Evolutionary conservation across 1,284 basidiomycete genomes (phyloP).

Genomic region (Tylopilus sp.): DNA sequence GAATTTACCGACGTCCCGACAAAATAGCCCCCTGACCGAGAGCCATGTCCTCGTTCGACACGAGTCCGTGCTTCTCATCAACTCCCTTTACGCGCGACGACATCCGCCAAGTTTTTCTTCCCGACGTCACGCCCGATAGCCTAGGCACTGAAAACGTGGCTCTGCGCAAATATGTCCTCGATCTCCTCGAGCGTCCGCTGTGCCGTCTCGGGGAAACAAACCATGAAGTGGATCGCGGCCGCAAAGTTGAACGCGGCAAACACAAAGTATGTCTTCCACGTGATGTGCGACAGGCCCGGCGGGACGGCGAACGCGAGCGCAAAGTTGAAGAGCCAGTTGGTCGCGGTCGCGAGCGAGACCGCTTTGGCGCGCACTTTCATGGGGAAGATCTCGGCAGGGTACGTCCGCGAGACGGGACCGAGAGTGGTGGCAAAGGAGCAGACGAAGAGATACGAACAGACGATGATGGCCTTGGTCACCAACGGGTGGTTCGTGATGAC

Average conservation of each 20-base stretch:
- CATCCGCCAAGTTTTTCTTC: constrained; percentile 52
- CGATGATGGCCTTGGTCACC: constrained; percentile 66
- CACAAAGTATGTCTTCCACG: constrained; percentile 67
- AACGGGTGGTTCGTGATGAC: constrained; percentile 51
- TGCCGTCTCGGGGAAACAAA: constrained; percentile 73
- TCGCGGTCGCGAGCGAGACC: constrained; percentile 55
- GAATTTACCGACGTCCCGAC: too few species aligned
- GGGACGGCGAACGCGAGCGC: constrained; percentile 65
- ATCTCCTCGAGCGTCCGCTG: constrained; percentile 69
- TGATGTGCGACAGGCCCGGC: constrained; percentile 48
- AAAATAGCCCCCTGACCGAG: too few species aligned
- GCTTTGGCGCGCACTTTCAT: constrained; percentile 71
- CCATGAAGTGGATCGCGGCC: constrained; percentile 62
- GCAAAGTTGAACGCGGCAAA: constrained; percentile 74
- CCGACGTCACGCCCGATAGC: constrained; percentile 58
- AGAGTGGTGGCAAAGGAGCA: constrained; percentile 72
- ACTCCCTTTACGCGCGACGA: constrained; percentile 25
- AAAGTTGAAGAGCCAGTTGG: constrained; percentile 72
- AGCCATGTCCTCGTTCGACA: too few species aligned
- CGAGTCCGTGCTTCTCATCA: constrained; percentile 7
- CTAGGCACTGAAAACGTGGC: constrained; percentile 70
- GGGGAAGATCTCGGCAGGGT: constrained; percentile 64
- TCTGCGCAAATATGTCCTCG: constrained; percentile 67
- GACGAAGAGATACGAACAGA: constrained; percentile 72
- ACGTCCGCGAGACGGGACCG: constrained; percentile 70